Evolutionary conservation across 371 early-diverging fungal species (phyloP), one percentile per base, ranked within the genome.

Genomic region (Lichtheimia hyalospora): DNA sequence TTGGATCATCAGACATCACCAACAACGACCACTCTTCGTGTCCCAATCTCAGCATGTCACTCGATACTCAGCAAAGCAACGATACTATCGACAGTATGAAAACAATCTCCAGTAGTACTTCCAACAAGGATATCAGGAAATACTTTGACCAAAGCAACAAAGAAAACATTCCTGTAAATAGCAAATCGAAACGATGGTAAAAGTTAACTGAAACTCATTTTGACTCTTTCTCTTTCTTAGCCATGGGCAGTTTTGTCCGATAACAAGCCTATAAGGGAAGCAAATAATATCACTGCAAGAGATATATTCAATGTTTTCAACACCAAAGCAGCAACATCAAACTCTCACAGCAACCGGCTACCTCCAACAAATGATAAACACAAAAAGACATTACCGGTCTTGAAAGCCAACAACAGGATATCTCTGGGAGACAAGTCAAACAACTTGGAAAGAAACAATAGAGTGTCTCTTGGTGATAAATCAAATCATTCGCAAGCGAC

Each of bases 141-240:
- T 54, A 39, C 21, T 54, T 28, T 20, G 42, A 41, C 15, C 44
- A 40, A 15, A 43, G 44, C 16, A 55, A 62, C 62, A 62, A 62
- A 46, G 62, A 62, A 46, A 62, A 62, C 51, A 62, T 62, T 52
- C 62, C 62, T 25, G 62, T 62, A 62, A 16, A 52, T 40, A 18
- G 21, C 5, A 16, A 4, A 10, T 46, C n/a, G 12, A 4, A 51
- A 25, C 6, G 18, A 51, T 42, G 23, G 15, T 14, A 25, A 39
- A 24, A 42, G 15, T 46, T 12, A 44, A 16, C 46, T 28, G 2
- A 42, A 7, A 18, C 44, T 34, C 2, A 34, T 7, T 27, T 27
- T 27, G 27, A 24, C 44, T 13, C 0, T 20, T n/a, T 20, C 42
- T n/a, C n/a, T 43, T 46, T 16, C n/a, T 25, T 34, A 58, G 59